Percentiles rank a stretch among this genome's conserved stretches.
Conservation (phyloP, 2,329 filamentous ascomycete species). For the Tolypocladium album region DNA sequence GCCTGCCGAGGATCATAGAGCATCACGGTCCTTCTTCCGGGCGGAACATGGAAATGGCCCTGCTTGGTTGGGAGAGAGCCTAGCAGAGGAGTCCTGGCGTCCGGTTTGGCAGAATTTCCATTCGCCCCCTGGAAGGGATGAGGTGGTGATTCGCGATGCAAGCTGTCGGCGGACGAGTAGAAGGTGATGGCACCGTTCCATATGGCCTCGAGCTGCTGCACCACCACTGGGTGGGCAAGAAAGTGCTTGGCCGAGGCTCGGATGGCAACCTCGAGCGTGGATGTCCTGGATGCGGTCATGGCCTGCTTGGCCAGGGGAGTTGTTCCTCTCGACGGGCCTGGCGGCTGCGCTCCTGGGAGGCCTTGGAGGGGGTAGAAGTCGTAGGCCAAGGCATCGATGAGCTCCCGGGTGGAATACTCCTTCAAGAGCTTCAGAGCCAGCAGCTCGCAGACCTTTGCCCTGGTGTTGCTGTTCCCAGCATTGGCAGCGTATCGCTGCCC, state of each 20-base stretch:
- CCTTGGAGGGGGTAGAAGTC: constrained; percentile 92
- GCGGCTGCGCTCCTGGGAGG: constrained; percentile 38
- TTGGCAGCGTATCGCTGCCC: constrained; percentile 72
- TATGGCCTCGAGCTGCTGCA: constrained; percentile 92
- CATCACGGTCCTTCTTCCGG: constrained; percentile 62
- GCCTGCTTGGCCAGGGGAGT: constrained; percentile 32
- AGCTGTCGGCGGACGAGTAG: constrained; percentile 74
- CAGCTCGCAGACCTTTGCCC: constrained; percentile 82
- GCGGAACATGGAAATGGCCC: constrained; percentile 21
- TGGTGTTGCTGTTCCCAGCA: constrained; percentile 70
- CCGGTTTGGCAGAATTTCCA: constrained; percentile 20
- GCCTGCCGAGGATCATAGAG: constrained; percentile 87
- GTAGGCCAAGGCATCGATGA: constrained; percentile 90
- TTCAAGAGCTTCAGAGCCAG: constrained; percentile 81
- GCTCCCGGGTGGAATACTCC: constrained; percentile 78
- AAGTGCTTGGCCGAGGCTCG: constrained; percentile 88
- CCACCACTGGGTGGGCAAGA: constrained; percentile 79
- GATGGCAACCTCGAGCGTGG: constrained; percentile 86
- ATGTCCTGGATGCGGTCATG: constrained; percentile 62
- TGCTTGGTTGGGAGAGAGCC: constrained; percentile 22
- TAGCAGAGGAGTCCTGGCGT: constrained; percentile 42
- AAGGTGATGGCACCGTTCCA: constrained; percentile 96
- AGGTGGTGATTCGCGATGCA: constrained; percentile 51
- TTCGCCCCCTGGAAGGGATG: constrained; percentile 11
- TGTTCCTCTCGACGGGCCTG: constrained; percentile 19